These are phyloP conservation scores for Apophysomyces sp. DNA, from an alignment of 371 early-diverging fungal species.

Conservation along the genomic window DNA sequence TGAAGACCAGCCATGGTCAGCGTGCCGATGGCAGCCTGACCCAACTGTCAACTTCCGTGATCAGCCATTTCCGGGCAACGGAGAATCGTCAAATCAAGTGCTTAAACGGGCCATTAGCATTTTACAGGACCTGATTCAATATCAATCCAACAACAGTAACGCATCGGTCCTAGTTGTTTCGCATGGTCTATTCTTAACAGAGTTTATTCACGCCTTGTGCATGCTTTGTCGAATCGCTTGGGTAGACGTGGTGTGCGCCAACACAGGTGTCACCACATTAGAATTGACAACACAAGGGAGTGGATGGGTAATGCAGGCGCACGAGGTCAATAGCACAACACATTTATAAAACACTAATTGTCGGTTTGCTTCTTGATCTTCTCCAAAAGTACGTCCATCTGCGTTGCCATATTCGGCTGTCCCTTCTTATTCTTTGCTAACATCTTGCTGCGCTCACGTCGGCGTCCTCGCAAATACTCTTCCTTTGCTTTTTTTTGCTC, in stretches of 20 bases:
- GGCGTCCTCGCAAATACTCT: conserved; percentile 56
- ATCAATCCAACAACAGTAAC: neutral
- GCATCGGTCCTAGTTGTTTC: conserved; percentile 2
- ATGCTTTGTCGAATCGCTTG: neutral
- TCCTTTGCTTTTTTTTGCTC: conserved; percentile 48
- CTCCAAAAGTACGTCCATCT: conserved; percentile 59
- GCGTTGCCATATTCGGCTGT: conserved; percentile 66
- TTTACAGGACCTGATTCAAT: neutral
- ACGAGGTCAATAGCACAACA: neutral
- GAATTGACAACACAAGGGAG: neutral
- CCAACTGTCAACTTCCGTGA: neutral
- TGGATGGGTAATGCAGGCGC: neutral
- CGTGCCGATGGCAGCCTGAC: neutral
- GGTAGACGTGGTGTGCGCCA: neutral
- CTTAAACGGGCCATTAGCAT: neutral
- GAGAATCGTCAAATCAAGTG: neutral
- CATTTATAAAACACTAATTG: neutral
- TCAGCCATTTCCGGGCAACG: conserved; percentile 3
- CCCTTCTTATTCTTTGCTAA: conserved; percentile 57
- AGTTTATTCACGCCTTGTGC: conserved; percentile 5
- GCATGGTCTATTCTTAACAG: conserved; percentile 3
- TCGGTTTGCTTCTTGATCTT: conserved; percentile 49
- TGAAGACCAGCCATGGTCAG: conserved; percentile 4
- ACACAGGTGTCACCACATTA: neutral
- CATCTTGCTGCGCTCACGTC: conserved; percentile 56